Percentiles rank a stretch among this genome's conserved stretches.
These are phyloP conservation scores for Penicillium sp. DNA, from an alignment of 2,329 filamentous ascomycete genomes.

Conservation along the genomic window DNA sequence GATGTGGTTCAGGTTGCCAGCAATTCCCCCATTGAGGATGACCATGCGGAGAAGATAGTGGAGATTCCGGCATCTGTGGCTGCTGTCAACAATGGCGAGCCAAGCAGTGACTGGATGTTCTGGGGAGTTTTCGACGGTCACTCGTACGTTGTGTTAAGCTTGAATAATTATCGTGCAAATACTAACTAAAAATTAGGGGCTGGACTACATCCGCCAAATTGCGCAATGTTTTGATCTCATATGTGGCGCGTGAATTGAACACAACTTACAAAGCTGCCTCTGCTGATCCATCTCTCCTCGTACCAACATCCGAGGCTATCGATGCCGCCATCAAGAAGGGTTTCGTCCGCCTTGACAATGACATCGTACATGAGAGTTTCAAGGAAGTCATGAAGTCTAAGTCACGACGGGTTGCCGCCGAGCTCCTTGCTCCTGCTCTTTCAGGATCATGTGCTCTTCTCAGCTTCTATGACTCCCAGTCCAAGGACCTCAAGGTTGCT, in stretches of 20 bases:
- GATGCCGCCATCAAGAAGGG: conserved; percentile 90
- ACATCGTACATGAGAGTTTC: conserved; percentile 91
- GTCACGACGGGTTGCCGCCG: conserved; percentile 85
- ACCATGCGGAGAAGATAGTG: conserved; percentile 97
- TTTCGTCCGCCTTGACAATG: conserved; percentile 83
- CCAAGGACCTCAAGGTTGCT: conserved; percentile 85
- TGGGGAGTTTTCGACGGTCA: conserved; percentile 99
- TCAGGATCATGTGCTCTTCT: conserved; percentile 96
- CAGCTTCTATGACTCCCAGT: conserved; percentile 89
- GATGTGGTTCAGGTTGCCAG: conserved; percentile 92
- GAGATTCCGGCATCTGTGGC: conserved; percentile 69
- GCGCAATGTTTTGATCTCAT: conserved; percentile 85
- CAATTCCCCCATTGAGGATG: conserved; percentile 97
- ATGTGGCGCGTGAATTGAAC: conserved; percentile 90
- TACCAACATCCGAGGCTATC: conserved; percentile 75
- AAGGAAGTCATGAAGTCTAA: conserved; percentile 85
- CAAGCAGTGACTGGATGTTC: conserved; percentile 94
- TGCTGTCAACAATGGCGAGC: conserved; percentile 53
- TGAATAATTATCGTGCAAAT: neutral
- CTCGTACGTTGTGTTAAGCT: conserved; percentile 60
- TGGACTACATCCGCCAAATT: conserved; percentile 98
- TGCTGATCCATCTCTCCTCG: conserved; percentile 54
- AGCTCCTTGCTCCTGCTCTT: conserved; percentile 85
- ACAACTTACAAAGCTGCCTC: conserved; percentile 78
- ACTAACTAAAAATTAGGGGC: conserved; percentile 56